Percentiles rank a stretch among this genome's conserved stretches.
Conservation (phyloP, 139 green algal genomes). For the Chlorella ohadii region DNA sequence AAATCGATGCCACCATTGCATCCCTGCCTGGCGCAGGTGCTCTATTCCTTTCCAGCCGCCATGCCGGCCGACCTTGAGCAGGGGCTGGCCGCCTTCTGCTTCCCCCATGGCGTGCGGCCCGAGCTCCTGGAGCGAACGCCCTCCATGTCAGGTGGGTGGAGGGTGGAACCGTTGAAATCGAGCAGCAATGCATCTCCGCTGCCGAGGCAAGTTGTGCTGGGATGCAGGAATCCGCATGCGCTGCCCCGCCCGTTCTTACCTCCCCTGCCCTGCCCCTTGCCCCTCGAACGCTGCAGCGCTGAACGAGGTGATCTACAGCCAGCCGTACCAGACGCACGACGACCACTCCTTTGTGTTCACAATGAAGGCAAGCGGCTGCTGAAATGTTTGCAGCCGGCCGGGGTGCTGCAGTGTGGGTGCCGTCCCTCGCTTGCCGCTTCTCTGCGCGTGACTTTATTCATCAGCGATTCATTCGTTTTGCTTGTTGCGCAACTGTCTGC, state of each 20-base stretch:
- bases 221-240: too few species aligned
- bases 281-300: conserved; percentile 33
- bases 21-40: conserved; percentile 48
- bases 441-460: too few species aligned
- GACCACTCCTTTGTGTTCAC: conserved; percentile 80
- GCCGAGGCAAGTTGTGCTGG: too few species aligned
- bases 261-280: neutral
- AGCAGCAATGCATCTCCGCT: too few species aligned
- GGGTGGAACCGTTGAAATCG: too few species aligned
- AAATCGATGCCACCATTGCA: too few species aligned
- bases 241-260: too few species aligned
- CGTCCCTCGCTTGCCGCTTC: too few species aligned
- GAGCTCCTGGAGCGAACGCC: conserved; percentile 74
- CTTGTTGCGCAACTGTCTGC: too few species aligned
- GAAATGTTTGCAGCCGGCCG: too few species aligned
- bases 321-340: conserved; percentile 59
- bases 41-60: conserved; percentile 60
- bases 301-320: conserved; percentile 81
- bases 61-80: conserved; percentile 47
- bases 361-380: conserved; percentile 62
- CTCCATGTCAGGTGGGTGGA: conserved; percentile 48
- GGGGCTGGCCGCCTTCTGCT: conserved; percentile 78
- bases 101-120: conserved; percentile 73
- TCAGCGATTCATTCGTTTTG: too few species aligned
- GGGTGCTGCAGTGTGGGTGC: too few species aligned